These are phyloP conservation scores for Pestalotiopsis sp. DNA, from an alignment of 2,329 filamentous ascomycete genomes.

Conservation along the genomic window DNA sequence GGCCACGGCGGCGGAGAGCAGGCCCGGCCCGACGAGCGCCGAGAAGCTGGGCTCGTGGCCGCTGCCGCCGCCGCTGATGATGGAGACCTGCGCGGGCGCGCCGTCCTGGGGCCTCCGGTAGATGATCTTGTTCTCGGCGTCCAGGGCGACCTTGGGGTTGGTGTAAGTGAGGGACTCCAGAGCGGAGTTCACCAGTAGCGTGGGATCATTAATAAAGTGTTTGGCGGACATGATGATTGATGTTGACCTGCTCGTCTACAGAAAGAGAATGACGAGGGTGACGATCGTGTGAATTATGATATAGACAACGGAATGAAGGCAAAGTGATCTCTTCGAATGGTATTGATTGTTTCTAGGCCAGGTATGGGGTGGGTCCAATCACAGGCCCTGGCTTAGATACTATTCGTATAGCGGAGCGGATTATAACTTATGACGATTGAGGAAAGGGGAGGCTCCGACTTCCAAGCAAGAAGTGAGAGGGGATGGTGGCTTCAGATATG, in stretches of 20 bases:
- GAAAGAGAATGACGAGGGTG: not conserved
- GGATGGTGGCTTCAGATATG: not conserved
- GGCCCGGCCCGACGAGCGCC: conserved; percentile 79
- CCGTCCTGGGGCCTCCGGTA: conserved; percentile 64
- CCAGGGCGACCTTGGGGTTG: conserved; percentile 82
- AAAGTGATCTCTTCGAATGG: not conserved
- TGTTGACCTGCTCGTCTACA: not conserved
- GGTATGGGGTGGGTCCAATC: not conserved
- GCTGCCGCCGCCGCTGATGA: conserved; percentile 86
- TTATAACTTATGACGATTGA: not conserved
- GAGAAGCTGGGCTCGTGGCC: conserved; percentile 91
- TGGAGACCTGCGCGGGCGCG: conserved; percentile 65
- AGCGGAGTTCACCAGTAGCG: conserved; percentile 75
- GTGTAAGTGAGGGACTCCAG: conserved; percentile 78
- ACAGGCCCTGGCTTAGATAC: too few species aligned
- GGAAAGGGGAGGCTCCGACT: not conserved
- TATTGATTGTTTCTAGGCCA: not conserved
- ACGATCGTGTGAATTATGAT: not conserved
- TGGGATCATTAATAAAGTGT: conserved; percentile 88
- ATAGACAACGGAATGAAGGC: not conserved
- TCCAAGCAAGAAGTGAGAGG: not conserved
- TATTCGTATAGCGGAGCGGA: not conserved
- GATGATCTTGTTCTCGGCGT: conserved; percentile 79
- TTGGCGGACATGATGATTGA: conserved; percentile 57
- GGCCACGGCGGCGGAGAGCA: conserved; percentile 80